Evolutionary conservation across 139 green algal species (phyloP), one percentile per base, ranked within the genome.

Genomic region (Chlorella sorokiniana): DNA sequence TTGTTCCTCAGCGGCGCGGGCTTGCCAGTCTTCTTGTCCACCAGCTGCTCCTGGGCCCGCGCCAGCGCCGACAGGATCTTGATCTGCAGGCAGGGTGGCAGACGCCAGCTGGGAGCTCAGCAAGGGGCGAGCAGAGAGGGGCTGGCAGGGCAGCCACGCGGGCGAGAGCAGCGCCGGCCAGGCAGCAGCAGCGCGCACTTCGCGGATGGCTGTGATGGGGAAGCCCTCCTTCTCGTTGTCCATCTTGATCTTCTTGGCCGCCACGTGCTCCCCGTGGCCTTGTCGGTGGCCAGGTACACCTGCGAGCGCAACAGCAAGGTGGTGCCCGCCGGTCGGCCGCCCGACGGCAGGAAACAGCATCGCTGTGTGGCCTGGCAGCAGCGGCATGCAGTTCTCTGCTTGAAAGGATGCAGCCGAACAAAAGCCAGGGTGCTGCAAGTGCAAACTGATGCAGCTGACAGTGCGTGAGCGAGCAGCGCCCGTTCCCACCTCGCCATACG

Each of bases 141-240:
- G 27, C 23, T 68, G 61, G 61, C 4, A 11, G 7, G 52, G 52
- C 7, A 18, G 27, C 3, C 3, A 20, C 11, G 52, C 61, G 9
- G 5, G 61, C 2, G n/a, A 27, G 3, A 56, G 9, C 62, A 42
- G 31, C 62, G 40, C 7, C 1, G 9, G 31, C 31, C 31, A 10
- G 35, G 7, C 37, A 51, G 65, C 65, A 42, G 62, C 5, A 6
- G 1, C 5, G 62, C 65, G 9, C 73, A 79, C 73, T 54, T 99
- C 97, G 0, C 97, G 92, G 35, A 99, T 98, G 3, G 97, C 97
- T 9, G 97, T 99, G 88, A 99, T 98, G 16, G 97, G 97, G 74
- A 99, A 99, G 61, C 96, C 96, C 87, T 99, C 97, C 84, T 98
- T 98, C 86, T 99, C 96, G 71, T 94, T 99, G 86, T 99, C 97